A percentile compares a stretch with the other conserved stretches of the same genome.
These are phyloP conservation scores for Cercospora sojina DNA, from an alignment of 2,329 filamentous ascomycete species.

Conservation along the genomic window DNA sequence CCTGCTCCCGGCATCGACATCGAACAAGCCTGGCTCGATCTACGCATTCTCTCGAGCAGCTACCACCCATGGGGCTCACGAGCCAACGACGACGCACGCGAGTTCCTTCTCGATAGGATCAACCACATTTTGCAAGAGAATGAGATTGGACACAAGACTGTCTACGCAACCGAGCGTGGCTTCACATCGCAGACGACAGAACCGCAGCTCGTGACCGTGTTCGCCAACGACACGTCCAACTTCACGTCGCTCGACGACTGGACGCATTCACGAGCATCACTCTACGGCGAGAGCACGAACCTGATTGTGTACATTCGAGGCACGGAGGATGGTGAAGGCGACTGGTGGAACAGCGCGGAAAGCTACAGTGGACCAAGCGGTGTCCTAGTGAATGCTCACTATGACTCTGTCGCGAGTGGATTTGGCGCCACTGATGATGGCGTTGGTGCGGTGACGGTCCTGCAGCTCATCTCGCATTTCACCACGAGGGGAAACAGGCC, in stretches of 20 bases:
- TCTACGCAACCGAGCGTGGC: constrained; percentile 39
- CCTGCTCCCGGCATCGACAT: constrained; percentile 71
- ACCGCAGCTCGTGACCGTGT: constrained; percentile 55
- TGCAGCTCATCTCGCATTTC: constrained; percentile 87
- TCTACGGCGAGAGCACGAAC: constrained; percentile 92
- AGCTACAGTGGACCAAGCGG: constrained; percentile 58
- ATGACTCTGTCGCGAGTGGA: constrained; percentile 88
- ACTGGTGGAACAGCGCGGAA: constrained; percentile 64
- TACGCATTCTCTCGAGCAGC: constrained; percentile 69
- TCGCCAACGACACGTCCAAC: constrained; percentile 78
- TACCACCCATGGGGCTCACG: constrained; percentile 69
- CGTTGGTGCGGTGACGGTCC: constrained; percentile 78
- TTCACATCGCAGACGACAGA: constrained; percentile 24
- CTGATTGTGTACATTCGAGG: constrained; percentile 90
- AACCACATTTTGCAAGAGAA: constrained; percentile 67
- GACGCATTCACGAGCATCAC: constrained; percentile 36
- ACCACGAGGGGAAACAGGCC: constrained; percentile 67
- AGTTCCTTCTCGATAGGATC: constrained; percentile 72
- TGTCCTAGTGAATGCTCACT: constrained; percentile 91
- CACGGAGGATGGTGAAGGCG: constrained; percentile 64
- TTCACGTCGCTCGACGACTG: constrained; percentile 56
- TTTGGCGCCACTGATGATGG: constrained; percentile 94
- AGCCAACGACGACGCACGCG: constrained; percentile 75
- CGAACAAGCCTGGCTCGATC: constrained; percentile 80
- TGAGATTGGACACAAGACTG: constrained; percentile 45